Conservation (phyloP, 768 basidiomycete species). For the Termitomyces sp. region DNA sequence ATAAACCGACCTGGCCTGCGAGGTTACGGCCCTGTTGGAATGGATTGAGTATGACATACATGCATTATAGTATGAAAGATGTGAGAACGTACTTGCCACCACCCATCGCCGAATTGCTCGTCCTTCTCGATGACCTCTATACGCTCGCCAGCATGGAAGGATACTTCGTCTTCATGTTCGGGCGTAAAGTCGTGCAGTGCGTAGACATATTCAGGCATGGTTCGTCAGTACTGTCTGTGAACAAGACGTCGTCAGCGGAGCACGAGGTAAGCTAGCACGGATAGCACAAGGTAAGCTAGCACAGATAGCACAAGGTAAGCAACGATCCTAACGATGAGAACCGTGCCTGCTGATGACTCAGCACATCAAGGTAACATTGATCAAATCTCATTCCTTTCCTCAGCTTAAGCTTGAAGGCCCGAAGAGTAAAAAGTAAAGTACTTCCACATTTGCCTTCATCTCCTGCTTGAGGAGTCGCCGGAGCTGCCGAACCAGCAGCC, state of each 20-base stretch:
- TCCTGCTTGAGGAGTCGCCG: too few species aligned
- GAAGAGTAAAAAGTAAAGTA: too few species aligned
- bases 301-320: background rate
- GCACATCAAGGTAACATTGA: too few species aligned
- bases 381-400: too few species aligned
- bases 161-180: constrained; percentile 92
- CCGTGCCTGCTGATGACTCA: too few species aligned
- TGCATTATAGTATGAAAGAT: background rate
- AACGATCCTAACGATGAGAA: too few species aligned
- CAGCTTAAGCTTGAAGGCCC: too few species aligned
- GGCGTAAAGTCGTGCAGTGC: constrained; percentile 86
- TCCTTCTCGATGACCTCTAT: constrained; percentile 93
- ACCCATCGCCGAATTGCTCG: constrained; percentile 90
- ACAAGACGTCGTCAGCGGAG: background rate
- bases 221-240: background rate
- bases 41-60: constrained; percentile 10
- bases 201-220: constrained; percentile 82
- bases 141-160: constrained; percentile 79
- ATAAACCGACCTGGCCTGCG: constrained; percentile 81
- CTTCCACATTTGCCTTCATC: too few species aligned
- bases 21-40: constrained; percentile 74
- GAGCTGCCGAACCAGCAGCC: too few species aligned
- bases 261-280: background rate
- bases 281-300: background rate
- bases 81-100: constrained; percentile 66